Percentiles rank a stretch among this genome's conserved stretches.
Conservation (phyloP, 148 eudicot species). For the Euryodendron excelsum region DNA sequence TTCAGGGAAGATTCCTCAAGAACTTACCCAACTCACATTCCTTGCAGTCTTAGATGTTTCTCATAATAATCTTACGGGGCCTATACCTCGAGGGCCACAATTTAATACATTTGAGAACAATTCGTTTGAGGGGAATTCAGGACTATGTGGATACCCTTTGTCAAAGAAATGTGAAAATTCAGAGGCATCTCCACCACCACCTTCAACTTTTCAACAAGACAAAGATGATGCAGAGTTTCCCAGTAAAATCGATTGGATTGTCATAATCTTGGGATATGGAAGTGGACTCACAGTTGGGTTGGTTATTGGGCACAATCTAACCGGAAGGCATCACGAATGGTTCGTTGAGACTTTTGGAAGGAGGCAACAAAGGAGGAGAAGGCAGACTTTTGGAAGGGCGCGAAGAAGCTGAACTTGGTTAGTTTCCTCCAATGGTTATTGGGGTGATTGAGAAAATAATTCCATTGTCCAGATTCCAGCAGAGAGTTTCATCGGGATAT, state of each 20-base stretch:
- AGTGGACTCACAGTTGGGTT: constrained; percentile 26
- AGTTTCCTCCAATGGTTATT: no score
- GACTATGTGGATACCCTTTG: constrained; percentile 33
- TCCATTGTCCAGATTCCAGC: no score
- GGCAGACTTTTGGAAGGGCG: neutral
- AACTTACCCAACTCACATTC: constrained; percentile 18
- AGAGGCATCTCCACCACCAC: neutral
- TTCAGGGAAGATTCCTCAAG: constrained; percentile 32
- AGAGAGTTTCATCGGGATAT: no score
- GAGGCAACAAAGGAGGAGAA: neutral
- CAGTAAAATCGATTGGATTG: constrained; percentile 20
- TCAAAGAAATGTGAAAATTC: constrained; percentile 20
- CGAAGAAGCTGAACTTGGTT: no score
- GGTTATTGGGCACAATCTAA: constrained; percentile 18
- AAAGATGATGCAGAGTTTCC: constrained; percentile 8
- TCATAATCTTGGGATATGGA: constrained; percentile 18
- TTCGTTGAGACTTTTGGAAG: neutral
- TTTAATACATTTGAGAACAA: constrained; percentile 29
- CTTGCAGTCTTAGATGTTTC: constrained; percentile 35
- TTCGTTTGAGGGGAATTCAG: constrained; percentile 28
- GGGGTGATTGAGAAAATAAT: no score
- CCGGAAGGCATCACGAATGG: neutral
- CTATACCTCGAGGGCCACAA: constrained; percentile 33
- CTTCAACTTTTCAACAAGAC: neutral
- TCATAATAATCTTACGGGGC: constrained; percentile 26